Percentiles rank a stretch among this genome's conserved stretches.
Evolutionary conservation across 164 flowering plant genomes (phyloP).

Genomic region (Chloranthus sessilifolius): DNA sequence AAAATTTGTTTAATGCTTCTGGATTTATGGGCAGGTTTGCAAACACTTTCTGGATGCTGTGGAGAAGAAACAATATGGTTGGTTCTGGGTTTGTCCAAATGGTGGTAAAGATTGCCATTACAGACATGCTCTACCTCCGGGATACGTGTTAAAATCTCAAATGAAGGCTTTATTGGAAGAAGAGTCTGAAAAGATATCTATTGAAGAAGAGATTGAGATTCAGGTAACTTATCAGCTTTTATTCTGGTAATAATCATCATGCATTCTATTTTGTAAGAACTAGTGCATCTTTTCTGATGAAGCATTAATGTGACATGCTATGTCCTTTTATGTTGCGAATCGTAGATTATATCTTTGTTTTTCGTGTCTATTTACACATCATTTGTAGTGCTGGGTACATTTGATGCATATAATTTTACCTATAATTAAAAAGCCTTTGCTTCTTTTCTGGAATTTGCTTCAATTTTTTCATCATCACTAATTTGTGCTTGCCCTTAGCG

Average conservation of each 20-base stretch:
- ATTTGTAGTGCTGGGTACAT: no score
- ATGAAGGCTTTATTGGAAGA: constrained; percentile 97
- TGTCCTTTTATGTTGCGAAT: no score
- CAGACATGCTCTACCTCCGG: constrained; percentile 98
- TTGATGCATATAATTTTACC: no score
- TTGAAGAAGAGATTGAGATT: constrained; percentile 95
- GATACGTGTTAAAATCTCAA: constrained; percentile 91
- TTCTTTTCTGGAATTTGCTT: not conserved
- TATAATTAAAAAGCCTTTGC: no score
- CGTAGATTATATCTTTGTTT: no score
- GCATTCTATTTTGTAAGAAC: no score
- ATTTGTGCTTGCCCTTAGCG: constrained; percentile 43
- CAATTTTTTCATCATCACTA: constrained; percentile 5
- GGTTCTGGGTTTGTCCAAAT: constrained; percentile 99
- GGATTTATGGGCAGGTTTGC: constrained; percentile 61
- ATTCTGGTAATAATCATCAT: no score
- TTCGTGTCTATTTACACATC: no score
- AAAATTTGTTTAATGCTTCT: no score
- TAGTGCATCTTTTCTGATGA: no score
- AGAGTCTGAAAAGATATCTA: constrained; percentile 62
- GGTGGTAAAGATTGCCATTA: constrained; percentile 86
- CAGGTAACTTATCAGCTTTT: constrained; percentile 41
- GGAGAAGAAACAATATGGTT: constrained; percentile 98
- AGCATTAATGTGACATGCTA: no score
- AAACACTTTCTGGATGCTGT: constrained; percentile 95